Conservation (phyloP, 495 filamentous ascomycete genomes). For the Hyaloscypha variabilis region DNA sequence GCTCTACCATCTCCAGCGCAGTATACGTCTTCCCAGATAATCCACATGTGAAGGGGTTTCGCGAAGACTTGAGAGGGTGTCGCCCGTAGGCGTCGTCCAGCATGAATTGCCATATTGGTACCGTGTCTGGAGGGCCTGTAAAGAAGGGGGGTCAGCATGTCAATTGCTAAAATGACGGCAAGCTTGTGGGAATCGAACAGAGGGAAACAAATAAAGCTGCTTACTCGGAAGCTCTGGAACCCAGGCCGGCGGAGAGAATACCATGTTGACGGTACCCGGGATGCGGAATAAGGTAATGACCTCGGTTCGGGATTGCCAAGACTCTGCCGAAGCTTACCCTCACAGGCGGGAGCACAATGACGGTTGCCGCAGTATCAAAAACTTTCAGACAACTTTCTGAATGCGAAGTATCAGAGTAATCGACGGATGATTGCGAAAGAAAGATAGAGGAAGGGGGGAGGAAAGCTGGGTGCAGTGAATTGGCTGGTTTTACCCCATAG, state of each 20-base stretch:
- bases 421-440: not conserved
- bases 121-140: constrained; percentile 60
- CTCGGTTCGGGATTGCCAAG: not conserved
- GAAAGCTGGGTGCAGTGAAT: not conserved
- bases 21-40: constrained; percentile 74
- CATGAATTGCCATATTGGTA: constrained; percentile 82
- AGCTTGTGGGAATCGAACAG: not conserved
- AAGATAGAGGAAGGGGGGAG: not conserved
- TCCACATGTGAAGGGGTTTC: constrained; percentile 81
- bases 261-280: constrained; percentile 56
- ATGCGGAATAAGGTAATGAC: not conserved
- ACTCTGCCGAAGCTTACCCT: not conserved
- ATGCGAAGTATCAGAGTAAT: not conserved
- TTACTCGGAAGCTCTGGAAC: constrained; percentile 57
- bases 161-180: not conserved
- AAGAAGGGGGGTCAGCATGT: not conserved
- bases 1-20: constrained; percentile 62
- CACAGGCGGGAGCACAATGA: not conserved
- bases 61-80: constrained; percentile 61
- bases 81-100: constrained; percentile 73
- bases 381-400: not conserved
- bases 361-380: not conserved
- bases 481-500: not conserved
- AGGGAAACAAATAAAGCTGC: constrained; percentile 6
- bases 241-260: constrained; percentile 73